Evolutionary conservation across 306 rosid genomes (phyloP), one percentile per base, ranked within the genome.

Genomic region (Heteromeles arbutifolia): DNA sequence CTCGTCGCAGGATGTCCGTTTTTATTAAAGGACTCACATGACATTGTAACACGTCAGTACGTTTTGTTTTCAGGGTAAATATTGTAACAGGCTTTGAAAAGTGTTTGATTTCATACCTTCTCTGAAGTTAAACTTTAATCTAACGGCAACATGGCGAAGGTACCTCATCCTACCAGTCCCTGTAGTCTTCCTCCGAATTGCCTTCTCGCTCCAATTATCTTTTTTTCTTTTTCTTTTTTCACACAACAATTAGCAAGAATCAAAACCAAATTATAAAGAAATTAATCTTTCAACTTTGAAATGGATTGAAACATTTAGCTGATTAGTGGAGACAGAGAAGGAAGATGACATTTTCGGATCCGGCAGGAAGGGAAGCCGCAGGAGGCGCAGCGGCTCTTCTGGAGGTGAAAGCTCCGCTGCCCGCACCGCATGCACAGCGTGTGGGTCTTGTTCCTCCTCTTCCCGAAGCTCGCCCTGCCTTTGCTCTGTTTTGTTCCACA

Each of bases 401-500:
- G 74, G 62, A 73, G 82, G 17, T 79, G 82, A 37, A 79, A 79
- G 74, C 68, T 79, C 18, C 58, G 31, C 21, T 65, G 56, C 17
- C 81, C 67, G 41, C 77, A 63, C 70, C 72, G 11, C 70, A 65
- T 37, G 26, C 74, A 79, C 50, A 65, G 73, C 24, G 78, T 43
- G 63, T 72, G 82, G n/a, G 50, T 79, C 62, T 79, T 79, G 61
- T 72, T 79, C 77, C 82, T 78, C 57, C 77, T 53, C 25, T 72
- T 78, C 13, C 77, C 77, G 31, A 79, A 79, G 19, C 54, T 58
- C 12, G 26, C 58, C 41, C 68, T 72, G 52, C 81, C 81, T 39
- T 79, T 79, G 37, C 74, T 73, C 82, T 79, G 78, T 58, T 67
- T 41, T 10, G 24, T 62, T 73, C 39, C 54, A 14, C 6, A 48